Evolutionary conservation across 2,329 filamentous ascomycete species (phyloP).

Genomic region (Ophiostoma pallidulum): DNA sequence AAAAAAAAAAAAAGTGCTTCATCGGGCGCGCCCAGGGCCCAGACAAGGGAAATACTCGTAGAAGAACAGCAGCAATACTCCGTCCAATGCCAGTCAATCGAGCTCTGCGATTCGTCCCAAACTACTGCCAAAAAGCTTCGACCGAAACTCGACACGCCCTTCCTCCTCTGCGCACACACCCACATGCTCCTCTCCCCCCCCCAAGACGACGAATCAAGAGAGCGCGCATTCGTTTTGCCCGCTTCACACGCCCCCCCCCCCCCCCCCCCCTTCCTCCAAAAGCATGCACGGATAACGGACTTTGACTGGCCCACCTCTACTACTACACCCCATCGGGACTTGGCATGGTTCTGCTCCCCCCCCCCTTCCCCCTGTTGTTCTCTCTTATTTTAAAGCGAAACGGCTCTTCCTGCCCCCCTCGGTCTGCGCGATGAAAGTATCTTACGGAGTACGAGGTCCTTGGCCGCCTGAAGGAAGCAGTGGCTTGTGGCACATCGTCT

Average conservation of each 20-base stretch:
- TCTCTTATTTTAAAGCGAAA: background rate
- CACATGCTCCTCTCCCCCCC: background rate
- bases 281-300: conserved; percentile 13
- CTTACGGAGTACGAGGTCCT: too few species aligned
- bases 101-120: conserved; percentile 11
- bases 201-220: too few species aligned
- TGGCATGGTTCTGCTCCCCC: background rate
- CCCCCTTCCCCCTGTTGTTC: background rate
- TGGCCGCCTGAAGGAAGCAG: too few species aligned
- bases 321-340: conserved; percentile 10
- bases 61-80: background rate
- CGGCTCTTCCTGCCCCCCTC: background rate
- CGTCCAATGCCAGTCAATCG: background rate
- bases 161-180: background rate
- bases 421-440: too few species aligned
- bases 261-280: conserved; percentile 3
- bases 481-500: too few species aligned
- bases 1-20: too few species aligned
- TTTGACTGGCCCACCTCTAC: conserved; percentile 7
- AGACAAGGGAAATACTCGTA: too few species aligned
- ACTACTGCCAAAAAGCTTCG: background rate
- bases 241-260: background rate
- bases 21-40: too few species aligned
- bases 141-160: background rate
- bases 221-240: background rate